These are phyloP conservation scores for Myxozyma geophila DNA, from an alignment of 805 yeast species.

Conservation along the genomic window DNA sequence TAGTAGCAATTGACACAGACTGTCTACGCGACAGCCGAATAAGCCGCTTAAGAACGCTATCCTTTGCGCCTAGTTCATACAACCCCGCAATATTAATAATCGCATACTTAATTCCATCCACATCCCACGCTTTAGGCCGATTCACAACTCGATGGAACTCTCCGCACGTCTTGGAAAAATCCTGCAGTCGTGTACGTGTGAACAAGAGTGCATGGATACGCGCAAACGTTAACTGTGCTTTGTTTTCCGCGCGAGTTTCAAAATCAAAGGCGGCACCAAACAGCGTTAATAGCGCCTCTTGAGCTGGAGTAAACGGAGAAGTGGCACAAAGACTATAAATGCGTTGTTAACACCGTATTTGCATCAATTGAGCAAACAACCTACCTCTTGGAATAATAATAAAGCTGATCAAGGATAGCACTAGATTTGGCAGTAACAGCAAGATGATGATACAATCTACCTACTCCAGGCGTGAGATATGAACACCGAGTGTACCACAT, in stretches of 20 bases:
- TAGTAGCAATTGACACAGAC: too few relatives aligned
- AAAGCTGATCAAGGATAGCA: constrained; percentile 28
- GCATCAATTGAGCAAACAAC: neutral
- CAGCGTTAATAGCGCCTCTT: constrained; percentile 18
- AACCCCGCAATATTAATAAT: constrained; percentile 27
- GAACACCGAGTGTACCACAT: constrained; percentile 31
- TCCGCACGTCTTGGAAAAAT: neutral
- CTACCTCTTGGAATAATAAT: constrained; percentile 30
- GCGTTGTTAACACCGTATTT: neutral
- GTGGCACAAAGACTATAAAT: constrained; percentile 10
- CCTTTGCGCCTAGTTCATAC: constrained; percentile 24
- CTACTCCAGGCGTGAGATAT: constrained; percentile 23
- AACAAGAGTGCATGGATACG: constrained; percentile 23
- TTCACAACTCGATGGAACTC: constrained; percentile 21
- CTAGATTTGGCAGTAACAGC: constrained; percentile 16
- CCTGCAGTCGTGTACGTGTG: constrained; percentile 14
- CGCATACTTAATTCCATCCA: constrained; percentile 33
- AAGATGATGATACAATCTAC: constrained; percentile 31
- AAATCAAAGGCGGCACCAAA: constrained; percentile 17
- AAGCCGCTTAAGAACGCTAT: constrained; percentile 10
- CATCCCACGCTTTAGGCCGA: constrained; percentile 28
- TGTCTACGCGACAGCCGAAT: neutral
- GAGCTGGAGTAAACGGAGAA: constrained; percentile 16
- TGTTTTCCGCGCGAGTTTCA: constrained; percentile 9
- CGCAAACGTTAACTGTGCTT: constrained; percentile 19